Evolutionary conservation across 345 rosid species (phyloP), one percentile per base, ranked within the genome.

Genomic region (Camelina sativa): DNA sequence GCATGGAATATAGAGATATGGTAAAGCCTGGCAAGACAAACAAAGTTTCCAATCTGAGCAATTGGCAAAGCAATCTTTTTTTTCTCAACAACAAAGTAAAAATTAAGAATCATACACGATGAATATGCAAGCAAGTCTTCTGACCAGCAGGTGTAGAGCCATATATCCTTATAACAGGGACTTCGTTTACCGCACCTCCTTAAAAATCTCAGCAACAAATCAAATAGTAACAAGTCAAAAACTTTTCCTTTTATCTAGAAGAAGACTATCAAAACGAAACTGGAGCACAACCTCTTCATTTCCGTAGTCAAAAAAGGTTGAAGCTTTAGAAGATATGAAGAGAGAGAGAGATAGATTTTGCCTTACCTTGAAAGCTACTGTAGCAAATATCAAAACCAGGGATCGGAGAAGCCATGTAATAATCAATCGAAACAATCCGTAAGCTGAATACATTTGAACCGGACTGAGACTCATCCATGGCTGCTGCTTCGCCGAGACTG

Each of bases 131-230:
- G 81, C 98, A 94, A 65, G 96, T 86, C 84, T 94, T 94, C 80
- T 94, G 96, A 74, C 96, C 97, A 64, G 90, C 85, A 35, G 97
- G 96, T 20, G 97, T 94, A 11, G 98, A 87, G 19, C 97, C 98
- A 79, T 89, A 94, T 43, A 91, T 71, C 79, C 98, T 85, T 48
- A 94, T 82, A 22, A 91, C 88, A 8, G 98, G 98, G 40, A 94
- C 95, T 83, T 88, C 92, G 0, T 82, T 88, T 75, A 88, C 97
- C 67, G 83, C 88, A 13, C 86, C 97, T 68, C 97, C 98, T 94
- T 68, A 74, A 73, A 28, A 57, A 65, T 64, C 15, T 56, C 55
- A 37, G n/a, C 47, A 35, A 30, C 17, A 17, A 48, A 56, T 62
- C n/a, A 4, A 19, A 19, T 59, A 32, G 11, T 16, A 40, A 8